A percentile compares a stretch with the other conserved stretches of the same genome.
These are phyloP conservation scores for Anisodus acutangulus DNA, from an alignment of 257 asterid genomes.

Conservation along the genomic window DNA sequence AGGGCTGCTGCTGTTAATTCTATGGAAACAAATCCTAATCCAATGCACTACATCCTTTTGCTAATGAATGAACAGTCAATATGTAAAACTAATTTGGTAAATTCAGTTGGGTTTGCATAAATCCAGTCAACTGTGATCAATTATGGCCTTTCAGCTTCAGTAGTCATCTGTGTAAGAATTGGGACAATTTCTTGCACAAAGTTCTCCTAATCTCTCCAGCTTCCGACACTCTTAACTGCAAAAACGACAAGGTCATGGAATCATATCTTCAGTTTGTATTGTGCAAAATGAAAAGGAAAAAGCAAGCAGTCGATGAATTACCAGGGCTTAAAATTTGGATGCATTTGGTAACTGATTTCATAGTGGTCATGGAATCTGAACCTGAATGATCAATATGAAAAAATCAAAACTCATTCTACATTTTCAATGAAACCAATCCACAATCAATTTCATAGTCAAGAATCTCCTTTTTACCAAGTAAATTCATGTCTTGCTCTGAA, in stretches of 20 bases:
- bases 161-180: background rate
- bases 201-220: background rate
- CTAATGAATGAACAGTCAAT: background rate
- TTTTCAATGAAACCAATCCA: background rate
- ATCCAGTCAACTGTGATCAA: background rate
- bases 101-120: background rate
- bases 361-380: constrained; percentile 58
- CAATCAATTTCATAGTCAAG: constrained; percentile 4
- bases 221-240: constrained; percentile 18
- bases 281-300: background rate
- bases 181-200: background rate
- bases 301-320: constrained; percentile 37
- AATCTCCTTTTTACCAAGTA: background rate
- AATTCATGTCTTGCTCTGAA: constrained; percentile 51
- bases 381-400: constrained; percentile 45
- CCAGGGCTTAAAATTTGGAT: constrained; percentile 80
- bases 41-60: background rate
- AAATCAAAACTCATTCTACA: constrained; percentile 24
- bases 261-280: background rate
- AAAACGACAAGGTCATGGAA: background rate
- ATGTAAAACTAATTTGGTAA: background rate
- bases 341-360: constrained; percentile 72
- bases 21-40: background rate
- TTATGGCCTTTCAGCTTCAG: background rate
- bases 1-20: background rate